Evolutionary conservation across 768 basidiomycete species (phyloP), one percentile per base, ranked within the genome.

Genomic region (Collybia nuda): DNA sequence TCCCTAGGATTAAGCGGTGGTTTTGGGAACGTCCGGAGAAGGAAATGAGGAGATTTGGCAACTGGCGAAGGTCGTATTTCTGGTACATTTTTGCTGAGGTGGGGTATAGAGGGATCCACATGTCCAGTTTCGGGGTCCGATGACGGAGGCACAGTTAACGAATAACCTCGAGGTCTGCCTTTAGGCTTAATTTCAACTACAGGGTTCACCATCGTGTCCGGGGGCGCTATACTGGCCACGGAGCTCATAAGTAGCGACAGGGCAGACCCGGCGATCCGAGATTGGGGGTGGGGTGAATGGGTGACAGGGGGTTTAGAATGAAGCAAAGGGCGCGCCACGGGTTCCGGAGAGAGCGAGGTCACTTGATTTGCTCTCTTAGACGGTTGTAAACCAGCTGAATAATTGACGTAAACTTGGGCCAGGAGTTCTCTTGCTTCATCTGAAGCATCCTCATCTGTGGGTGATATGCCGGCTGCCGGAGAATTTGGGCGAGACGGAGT

Each of bases 1-100:
- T 90, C 85, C 7, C 84, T 73, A 2, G 88, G 87, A 59, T 90
- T 80, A 2, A 59, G 54, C 0, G 81, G 77, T 3, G 72, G 61
- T 45, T 71, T 73, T 5, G 71, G 62, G 24, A 69, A 50, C 5
- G 71, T 68, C 26, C 68, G 61, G 28, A 74, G 58, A 47, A 78
- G 51, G 29, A 72, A 67, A 5, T 67, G 66, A 15, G 62, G 50
- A 36, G 50, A 47, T 18, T 60, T 64, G 21, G 56, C 46, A 29
- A 6, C 53, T 38, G 52, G 56, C 14, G 53, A 43, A 26, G 50
- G 46, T 4, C 50, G 52, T 2, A 43, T 22, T 6, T 11, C 39
- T 6, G 39, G 23, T 24, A 39, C 12, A 1, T 6, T 23, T 15
- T 47, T 47, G 39, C 40, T 36, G 50, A 44, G 28, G 21, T 50